A percentile compares a stretch with the other conserved stretches of the same genome.
phyloP scores from a whole-genome alignment of 345 rosid species.

The Acer campestre region DNA sequence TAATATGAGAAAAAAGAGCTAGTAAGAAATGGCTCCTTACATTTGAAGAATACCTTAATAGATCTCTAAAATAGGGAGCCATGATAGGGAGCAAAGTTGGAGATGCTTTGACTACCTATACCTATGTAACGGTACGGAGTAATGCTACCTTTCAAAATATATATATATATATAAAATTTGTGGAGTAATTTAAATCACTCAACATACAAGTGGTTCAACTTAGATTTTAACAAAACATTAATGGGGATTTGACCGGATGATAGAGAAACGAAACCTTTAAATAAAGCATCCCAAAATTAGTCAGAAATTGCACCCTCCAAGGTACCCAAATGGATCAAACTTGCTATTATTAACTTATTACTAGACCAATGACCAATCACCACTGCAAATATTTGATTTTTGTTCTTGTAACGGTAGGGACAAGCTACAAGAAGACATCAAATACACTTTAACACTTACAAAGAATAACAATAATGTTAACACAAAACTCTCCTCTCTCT shows the following conservation, averaged over 20 bases:
- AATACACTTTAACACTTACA: conserved; percentile 6
- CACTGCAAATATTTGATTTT: conserved; percentile 8
- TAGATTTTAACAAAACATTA: conserved; percentile 18
- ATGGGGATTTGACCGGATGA: conserved; percentile 25
- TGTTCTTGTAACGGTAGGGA: conserved; percentile 13
- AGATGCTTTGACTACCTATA: too few species aligned
- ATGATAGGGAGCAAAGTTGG: too few species aligned
- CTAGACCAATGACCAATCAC: conserved; percentile 15
- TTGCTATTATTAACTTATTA: neutral
- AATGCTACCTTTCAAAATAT: too few species aligned
- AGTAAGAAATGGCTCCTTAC: too few species aligned
- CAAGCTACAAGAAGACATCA: conserved; percentile 25
- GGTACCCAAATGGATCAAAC: conserved; percentile 18
- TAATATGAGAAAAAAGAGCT: too few species aligned
- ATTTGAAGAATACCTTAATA: too few species aligned
- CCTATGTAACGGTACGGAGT: too few species aligned
- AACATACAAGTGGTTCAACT: neutral
- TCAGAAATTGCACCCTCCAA: conserved; percentile 21
- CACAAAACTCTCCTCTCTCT: neutral
- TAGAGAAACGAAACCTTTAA: conserved; percentile 13
- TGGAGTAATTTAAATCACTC: neutral
- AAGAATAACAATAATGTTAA: neutral
- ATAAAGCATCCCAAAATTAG: neutral
- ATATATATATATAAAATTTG: too few species aligned
- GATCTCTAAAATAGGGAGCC: too few species aligned